phyloP scores from a whole-genome alignment of 2,329 filamentous ascomycete genomes.

The Penicillium expansum region DNA sequence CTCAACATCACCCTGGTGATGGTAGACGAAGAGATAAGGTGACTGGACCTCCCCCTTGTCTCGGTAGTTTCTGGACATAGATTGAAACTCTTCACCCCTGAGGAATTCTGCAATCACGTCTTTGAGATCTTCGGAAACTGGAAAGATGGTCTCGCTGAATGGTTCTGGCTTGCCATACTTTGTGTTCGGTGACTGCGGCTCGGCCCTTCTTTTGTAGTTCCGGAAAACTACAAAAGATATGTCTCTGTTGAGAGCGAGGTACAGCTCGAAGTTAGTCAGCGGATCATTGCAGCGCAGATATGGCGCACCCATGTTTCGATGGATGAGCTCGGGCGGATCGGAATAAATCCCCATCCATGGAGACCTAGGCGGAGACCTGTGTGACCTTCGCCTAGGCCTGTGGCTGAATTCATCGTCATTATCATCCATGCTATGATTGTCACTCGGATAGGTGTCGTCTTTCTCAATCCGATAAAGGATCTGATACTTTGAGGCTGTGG shows the following conservation, averaged over 20 bases:
- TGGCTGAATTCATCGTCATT: background rate
- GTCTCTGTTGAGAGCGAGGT: slow-evolving; percentile 5
- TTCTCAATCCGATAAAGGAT: slow-evolving; percentile 6
- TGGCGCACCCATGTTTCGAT: background rate
- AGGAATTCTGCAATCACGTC: background rate
- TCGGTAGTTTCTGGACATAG: background rate
- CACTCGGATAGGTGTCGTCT: background rate
- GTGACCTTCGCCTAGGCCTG: background rate
- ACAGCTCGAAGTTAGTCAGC: slow-evolving; percentile 3
- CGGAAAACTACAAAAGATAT: slow-evolving; percentile 3
- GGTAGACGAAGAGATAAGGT: slow-evolving; percentile 3
- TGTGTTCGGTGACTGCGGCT: background rate
- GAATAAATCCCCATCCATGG: slow-evolving; percentile 5
- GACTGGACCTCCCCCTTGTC: background rate
- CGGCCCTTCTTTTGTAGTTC: background rate
- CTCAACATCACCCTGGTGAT: background rate
- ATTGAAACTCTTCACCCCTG: background rate
- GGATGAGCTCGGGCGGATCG: slow-evolving; percentile 2
- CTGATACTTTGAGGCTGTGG: slow-evolving; percentile 1
- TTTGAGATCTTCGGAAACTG: slow-evolving; percentile 1
- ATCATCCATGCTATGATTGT: background rate
- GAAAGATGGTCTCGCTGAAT: background rate
- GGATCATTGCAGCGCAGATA: slow-evolving; percentile 4
- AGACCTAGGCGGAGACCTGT: background rate
- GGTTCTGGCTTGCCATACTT: slow-evolving; percentile 2